Percentiles rank a stretch among this genome's conserved stretches.
These are phyloP conservation scores for Boletus reticulatus DNA, from an alignment of 768 basidiomycete species.

Conservation along the genomic window DNA sequence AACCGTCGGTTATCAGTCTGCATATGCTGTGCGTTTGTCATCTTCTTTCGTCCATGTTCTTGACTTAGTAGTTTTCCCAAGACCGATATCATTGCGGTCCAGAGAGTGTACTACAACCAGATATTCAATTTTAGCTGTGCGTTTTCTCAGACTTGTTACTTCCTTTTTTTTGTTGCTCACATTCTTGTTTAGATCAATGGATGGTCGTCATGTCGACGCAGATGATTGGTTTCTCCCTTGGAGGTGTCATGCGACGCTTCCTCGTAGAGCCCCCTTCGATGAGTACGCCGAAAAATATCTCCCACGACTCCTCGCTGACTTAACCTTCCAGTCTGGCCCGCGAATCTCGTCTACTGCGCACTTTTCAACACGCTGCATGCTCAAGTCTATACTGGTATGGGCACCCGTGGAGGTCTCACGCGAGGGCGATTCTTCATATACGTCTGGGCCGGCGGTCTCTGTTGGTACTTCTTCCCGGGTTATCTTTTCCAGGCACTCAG, in stretches of 20 bases:
- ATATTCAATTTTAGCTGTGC: conserved; percentile 48
- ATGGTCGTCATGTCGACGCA: conserved; percentile 72
- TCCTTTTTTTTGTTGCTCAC: neutral
- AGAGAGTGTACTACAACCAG: conserved; percentile 65
- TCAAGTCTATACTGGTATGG: conserved; percentile 45
- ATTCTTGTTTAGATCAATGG: conserved; percentile 45
- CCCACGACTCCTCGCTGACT: neutral
- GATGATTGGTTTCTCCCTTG: conserved; percentile 61
- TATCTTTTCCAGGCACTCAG: conserved; percentile 69
- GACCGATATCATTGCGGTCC: conserved; percentile 74
- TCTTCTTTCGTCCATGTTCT: neutral
- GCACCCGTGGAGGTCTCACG: conserved; percentile 43
- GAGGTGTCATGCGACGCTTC: conserved; percentile 59
- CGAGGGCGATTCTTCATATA: conserved; percentile 53
- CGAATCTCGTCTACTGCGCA: conserved; percentile 66
- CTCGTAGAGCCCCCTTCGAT: conserved; percentile 64
- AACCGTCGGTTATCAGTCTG: conserved; percentile 37
- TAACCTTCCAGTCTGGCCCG: conserved; percentile 64
- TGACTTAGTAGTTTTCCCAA: conserved; percentile 9
- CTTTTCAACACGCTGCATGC: conserved; percentile 76
- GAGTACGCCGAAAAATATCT: conserved; percentile 39
- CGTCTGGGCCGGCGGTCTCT: conserved; percentile 38
- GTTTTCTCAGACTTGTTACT: conserved; percentile 7
- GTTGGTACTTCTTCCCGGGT: conserved; percentile 66
- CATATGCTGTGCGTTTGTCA: conserved; percentile 16